Evolutionary conservation across 2,329 filamentous ascomycete genomes (phyloP).

Genomic region (Dendrostoma leiphaemia): DNA sequence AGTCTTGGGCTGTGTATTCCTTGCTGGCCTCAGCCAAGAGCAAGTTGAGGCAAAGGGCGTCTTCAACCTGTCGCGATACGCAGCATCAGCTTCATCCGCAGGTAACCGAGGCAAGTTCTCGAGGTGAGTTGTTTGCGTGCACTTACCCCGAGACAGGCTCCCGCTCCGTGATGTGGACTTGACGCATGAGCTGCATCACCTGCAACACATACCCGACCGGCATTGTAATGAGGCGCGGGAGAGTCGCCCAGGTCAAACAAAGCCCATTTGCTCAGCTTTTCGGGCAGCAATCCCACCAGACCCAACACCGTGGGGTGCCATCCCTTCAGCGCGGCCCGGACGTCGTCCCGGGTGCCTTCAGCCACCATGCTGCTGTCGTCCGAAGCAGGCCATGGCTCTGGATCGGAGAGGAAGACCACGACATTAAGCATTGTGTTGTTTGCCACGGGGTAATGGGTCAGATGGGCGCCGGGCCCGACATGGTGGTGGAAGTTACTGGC

Average conservation of each 20-base stretch:
- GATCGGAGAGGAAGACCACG: constrained; percentile 42
- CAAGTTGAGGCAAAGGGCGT: too few species aligned
- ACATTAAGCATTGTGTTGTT: constrained; percentile 55
- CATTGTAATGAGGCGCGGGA: background rate
- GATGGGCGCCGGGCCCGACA: constrained; percentile 54
- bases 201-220: background rate
- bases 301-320: background rate
- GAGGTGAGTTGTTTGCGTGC: too few species aligned
- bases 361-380: background rate
- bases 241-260: background rate
- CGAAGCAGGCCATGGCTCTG: constrained; percentile 37
- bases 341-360: background rate
- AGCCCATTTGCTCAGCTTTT: background rate
- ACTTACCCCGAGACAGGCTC: background rate
- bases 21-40: too few species aligned
- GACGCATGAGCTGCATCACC: background rate
- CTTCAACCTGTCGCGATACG: too few species aligned
- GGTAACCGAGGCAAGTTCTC: too few species aligned
- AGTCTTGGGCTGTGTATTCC: too few species aligned
- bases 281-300: background rate
- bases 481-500: constrained; percentile 53
- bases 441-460: constrained; percentile 60
- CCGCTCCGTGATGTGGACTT: background rate
- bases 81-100: too few species aligned
- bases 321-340: background rate